Percentiles rank a stretch among this genome's conserved stretches.
Evolutionary conservation across 179 eudicot genomes (phyloP).

Genomic region (Nepenthes alata): DNA sequence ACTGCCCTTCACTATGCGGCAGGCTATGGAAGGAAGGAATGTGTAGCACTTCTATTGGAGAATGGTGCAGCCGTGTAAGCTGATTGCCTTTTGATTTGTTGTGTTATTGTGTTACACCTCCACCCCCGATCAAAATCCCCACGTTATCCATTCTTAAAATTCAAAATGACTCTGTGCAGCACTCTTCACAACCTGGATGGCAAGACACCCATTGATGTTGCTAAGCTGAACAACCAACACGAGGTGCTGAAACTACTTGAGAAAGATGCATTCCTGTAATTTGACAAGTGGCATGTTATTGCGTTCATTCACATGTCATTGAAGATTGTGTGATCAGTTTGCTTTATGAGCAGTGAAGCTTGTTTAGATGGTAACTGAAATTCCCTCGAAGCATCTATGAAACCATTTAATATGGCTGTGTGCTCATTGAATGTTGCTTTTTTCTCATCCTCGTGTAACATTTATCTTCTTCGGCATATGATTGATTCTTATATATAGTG

Average conservation of each 20-base stretch:
- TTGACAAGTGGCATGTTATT: neutral
- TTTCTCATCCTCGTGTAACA: no score
- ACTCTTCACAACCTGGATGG: conserved; percentile 94
- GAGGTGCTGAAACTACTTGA: conserved; percentile 83
- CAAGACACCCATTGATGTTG: conserved; percentile 94
- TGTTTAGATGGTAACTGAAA: conserved; percentile 9
- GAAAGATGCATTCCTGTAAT: conserved; percentile 84
- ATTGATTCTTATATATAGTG: no score
- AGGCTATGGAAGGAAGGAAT: conserved; percentile 96
- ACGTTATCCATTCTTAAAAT: neutral
- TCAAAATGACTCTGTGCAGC: conserved; percentile 26
- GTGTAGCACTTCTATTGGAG: conserved; percentile 86
- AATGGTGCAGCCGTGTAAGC: conserved; percentile 98
- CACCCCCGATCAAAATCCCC: neutral
- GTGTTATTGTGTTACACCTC: no score
- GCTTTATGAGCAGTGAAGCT: neutral
- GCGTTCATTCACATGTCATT: neutral
- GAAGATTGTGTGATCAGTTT: neutral
- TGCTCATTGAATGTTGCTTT: no score
- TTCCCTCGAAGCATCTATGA: neutral
- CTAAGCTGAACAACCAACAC: conserved; percentile 81
- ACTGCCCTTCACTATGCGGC: conserved; percentile 99
- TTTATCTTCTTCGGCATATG: no score
- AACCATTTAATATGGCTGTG: no score
- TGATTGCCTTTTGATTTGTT: neutral